These are phyloP conservation scores for Triticum aestivum DNA, from an alignment of 176 grass and related monocot species.

Conservation along the genomic window DNA sequence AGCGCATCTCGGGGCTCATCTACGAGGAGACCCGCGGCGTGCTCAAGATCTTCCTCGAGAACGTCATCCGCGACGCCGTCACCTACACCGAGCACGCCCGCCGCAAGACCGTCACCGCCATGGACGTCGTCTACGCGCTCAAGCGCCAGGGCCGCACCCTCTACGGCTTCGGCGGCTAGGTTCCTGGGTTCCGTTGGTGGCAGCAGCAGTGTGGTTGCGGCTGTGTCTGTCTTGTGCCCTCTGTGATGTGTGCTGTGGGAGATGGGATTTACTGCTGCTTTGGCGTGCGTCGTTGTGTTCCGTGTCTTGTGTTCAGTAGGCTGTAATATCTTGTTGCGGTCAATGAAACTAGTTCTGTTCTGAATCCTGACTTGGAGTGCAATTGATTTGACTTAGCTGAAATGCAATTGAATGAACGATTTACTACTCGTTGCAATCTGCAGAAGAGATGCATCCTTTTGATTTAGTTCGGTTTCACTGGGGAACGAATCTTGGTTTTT, in stretches of 20 bases:
- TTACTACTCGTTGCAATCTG: background rate
- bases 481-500: background rate
- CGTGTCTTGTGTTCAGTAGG: background rate
- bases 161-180: conserved; percentile 82
- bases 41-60: conserved; percentile 99
- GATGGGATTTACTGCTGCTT: background rate
- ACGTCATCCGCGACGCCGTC: conserved; percentile 92
- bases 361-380: background rate
- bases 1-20: conserved; percentile 91
- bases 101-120: conserved; percentile 97
- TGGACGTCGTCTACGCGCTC: conserved; percentile 92
- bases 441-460: background rate
- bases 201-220: background rate
- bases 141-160: conserved; percentile 91
- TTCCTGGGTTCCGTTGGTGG: background rate
- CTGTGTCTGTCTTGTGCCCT: background rate
- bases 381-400: background rate
- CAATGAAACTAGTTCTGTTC: background rate
- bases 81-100: conserved; percentile 96
- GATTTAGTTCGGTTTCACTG: background rate
- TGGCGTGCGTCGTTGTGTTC: background rate
- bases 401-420: background rate
- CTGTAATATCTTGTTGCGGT: background rate
- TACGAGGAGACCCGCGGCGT: conserved; percentile 96
- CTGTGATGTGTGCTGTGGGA: background rate